Base-by-base conservation (phyloP, 495 filamentous ascomycete species). In the Hypoxylon lienhwacheense region DNA sequence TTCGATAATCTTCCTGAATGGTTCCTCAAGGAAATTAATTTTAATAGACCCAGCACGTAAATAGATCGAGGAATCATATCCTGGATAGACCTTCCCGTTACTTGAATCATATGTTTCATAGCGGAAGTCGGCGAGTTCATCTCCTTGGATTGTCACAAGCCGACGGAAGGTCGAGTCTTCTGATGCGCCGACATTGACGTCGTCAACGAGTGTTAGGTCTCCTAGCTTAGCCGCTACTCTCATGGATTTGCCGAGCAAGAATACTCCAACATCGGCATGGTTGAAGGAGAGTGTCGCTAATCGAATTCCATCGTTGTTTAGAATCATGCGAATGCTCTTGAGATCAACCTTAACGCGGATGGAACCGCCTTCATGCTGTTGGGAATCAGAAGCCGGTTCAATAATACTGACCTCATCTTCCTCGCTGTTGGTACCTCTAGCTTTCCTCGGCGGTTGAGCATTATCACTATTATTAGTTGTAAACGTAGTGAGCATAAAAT, bases 241-340 rank as follows among this genome's bases (percentile, higher is more conserved):
- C 86, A 98, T 89, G 0, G 88, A 82, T 52, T 79, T 85, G 29
- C 90, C 91, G 53, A 86, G 83, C 10, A 98, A 70, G 73, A 93
- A 93, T 16, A 98, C 86, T 8, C 88, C 89, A 35, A 96, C 86
- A 70, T 96, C 86, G 7, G 89, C 93, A 42, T 90, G 90, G 49
- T 88, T 91, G 52, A 98, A 85, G 63, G 88, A 95, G 17, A 98
- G 73, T 0, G 93, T 97, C 33, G 92, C 93, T 12, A 98, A 77
- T 20, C 92, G 85, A 43, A 97, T 95, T 3, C 93, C 95, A 64
- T 98, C 93, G 61, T 98, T 97, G 67, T 98, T 98, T n/a, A 98
- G 80, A 57, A 98, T 91, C 40, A 97, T 77, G 10, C 87, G 81
- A 62, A 98, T 95, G 74, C 89, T 93, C 72, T 95, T 90, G 34